These are phyloP conservation scores for Anthracocystis panici-leucophaei DNA, from an alignment of 1,284 basidiomycete genomes.

Conservation along the genomic window DNA sequence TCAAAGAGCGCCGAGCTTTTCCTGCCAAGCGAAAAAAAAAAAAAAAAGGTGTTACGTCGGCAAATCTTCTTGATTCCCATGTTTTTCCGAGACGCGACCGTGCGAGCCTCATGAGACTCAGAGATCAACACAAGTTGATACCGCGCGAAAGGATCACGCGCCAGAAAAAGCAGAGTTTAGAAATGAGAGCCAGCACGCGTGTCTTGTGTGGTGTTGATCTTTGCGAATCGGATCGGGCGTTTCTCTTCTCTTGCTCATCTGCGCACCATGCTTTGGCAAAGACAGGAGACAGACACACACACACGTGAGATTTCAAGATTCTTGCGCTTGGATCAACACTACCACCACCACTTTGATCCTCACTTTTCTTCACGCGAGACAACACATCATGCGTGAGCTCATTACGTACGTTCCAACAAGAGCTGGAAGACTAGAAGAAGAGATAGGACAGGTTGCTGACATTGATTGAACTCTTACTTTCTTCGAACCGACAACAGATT, in stretches of 20 bases:
- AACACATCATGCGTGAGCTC: conserved; percentile 45
- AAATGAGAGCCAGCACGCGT: conserved; percentile 9
- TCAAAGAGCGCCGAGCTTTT: too few species aligned
- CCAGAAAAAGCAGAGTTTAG: neutral
- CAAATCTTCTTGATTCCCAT: neutral
- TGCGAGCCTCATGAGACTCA: conserved; percentile 5
- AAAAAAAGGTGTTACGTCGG: neutral
- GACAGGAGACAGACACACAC: neutral
- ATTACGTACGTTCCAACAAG: conserved; percentile 32
- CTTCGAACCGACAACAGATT: conserved; percentile 31
- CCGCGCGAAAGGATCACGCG: conserved; percentile 21
- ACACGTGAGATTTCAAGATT: neutral
- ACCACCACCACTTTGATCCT: conserved; percentile 13
- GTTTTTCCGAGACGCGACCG: conserved; percentile 5
- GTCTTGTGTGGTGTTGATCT: conserved; percentile 17
- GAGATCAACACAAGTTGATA: conserved; percentile 10
- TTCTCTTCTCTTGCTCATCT: neutral
- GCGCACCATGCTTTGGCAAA: neutral
- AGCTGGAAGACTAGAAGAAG: neutral
- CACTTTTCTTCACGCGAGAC: neutral
- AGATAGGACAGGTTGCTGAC: conserved; percentile 4
- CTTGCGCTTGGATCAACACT: conserved; percentile 31
- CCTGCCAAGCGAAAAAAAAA: neutral
- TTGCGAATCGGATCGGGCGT: conserved; percentile 6
- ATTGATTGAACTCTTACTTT: neutral